Percentiles rank a stretch among this genome's conserved stretches.
These are phyloP conservation scores for Creolimax fragrantissima DNA, from an alignment of 78 protist genomes.

Conservation along the genomic window DNA sequence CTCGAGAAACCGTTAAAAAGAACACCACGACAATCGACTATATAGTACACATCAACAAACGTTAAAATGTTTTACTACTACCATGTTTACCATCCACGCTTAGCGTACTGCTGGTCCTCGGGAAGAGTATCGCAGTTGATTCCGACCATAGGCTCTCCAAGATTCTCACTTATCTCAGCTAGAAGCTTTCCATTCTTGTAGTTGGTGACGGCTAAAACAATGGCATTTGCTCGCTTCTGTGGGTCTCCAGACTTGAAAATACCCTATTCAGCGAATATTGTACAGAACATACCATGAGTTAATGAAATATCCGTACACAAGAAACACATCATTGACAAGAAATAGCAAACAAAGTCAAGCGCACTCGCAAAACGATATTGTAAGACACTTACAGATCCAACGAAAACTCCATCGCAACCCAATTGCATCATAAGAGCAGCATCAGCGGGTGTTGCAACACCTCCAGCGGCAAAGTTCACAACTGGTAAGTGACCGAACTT, in stretches of 20 bases:
- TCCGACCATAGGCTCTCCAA: conserved; percentile 81
- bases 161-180: conserved; percentile 58
- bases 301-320: background rate
- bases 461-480: conserved; percentile 95
- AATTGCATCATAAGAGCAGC: conserved; percentile 94
- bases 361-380: too few species aligned
- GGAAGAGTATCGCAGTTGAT: conserved; percentile 50
- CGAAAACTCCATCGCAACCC: conserved; percentile 92
- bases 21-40: too few species aligned
- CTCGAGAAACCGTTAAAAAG: too few species aligned
- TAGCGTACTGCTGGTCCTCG: background rate
- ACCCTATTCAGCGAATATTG: conserved; percentile 56
- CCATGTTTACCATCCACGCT: conserved; percentile 41
- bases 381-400: conserved; percentile 60
- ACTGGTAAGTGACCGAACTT: conserved; percentile 86
- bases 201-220: conserved; percentile 87
- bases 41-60: too few species aligned
- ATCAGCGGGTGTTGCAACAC: conserved; percentile 94
- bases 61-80: too few species aligned
- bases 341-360: background rate
- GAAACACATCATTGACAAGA: background rate
- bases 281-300: background rate
- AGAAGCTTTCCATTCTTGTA: conserved; percentile 62
- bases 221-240: conserved; percentile 80
- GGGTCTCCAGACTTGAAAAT: conserved; percentile 88